Percentiles rank a stretch among this genome's conserved stretches.
Conservation (phyloP, 371 early-diverging fungal species). For the Batrachochytrium dendrobatidis region DNA sequence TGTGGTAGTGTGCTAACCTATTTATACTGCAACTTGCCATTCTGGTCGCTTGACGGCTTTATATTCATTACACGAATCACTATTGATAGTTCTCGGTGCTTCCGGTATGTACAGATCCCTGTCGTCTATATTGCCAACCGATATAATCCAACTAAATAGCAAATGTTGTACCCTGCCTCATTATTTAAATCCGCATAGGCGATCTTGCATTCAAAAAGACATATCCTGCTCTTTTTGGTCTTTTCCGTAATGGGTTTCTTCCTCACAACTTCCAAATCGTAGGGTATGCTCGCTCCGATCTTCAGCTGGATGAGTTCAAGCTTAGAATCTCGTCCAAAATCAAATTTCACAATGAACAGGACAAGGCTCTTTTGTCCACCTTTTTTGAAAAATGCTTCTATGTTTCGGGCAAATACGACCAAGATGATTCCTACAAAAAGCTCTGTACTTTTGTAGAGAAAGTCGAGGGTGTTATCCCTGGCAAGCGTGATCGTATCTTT, state of each 20-base stretch:
- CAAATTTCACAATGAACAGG: conserved; percentile 46
- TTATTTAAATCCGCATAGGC: too few species aligned
- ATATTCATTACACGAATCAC: too few species aligned
- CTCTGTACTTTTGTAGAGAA: conserved; percentile 53
- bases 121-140: too few species aligned
- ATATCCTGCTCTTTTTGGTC: conserved; percentile 90
- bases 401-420: conserved; percentile 84
- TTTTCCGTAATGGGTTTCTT: conserved; percentile 69
- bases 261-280: conserved; percentile 71
- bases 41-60: too few species aligned
- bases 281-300: conserved; percentile 91
- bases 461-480: conserved; percentile 21
- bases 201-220: conserved; percentile 97
- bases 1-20: too few species aligned
- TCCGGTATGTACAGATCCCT: too few species aligned
- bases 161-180: too few species aligned
- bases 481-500: conserved; percentile 59
- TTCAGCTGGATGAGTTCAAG: conserved; percentile 69
- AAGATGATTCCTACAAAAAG: conserved; percentile 58
- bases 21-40: too few species aligned
- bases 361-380: conserved; percentile 44
- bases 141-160: too few species aligned
- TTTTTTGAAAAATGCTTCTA: conserved; percentile 81
- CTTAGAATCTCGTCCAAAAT: conserved; percentile 63
- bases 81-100: too few species aligned